Base-by-base conservation (phyloP, 1,284 basidiomycete species). In the Wallemia hederae region DNA sequence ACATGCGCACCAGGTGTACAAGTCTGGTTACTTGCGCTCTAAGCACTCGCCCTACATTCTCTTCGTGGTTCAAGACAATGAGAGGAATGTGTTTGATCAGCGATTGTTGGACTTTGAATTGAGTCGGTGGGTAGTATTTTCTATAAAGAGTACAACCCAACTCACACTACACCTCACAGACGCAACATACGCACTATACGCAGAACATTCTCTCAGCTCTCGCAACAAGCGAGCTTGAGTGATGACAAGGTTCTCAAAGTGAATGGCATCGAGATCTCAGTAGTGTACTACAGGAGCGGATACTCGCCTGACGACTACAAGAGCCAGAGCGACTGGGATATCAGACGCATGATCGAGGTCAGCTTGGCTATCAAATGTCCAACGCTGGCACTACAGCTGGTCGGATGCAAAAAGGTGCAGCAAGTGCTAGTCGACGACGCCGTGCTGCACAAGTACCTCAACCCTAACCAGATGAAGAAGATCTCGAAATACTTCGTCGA, bases 71-170 rank as follows among this genome's bases (percentile, higher is more conserved):
- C 91, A 94, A 68, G 77, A 80, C 7, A 78, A 80, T 26, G 94
- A 98, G 70, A 77, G 91, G n/a, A 98, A 98, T 69, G 78, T 92
- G 0, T 98, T 97, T 68, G 92, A 98, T 68, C 94, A 98, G 70
- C 77, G 83, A 2, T 80, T 78, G 72, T 71, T 98, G 17, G 88
- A 97, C 70, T 92, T 88, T 65, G 80, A 85, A 63, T 74, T 97
- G 0, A 70, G 87, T 0, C 79, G 87, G 65, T 76, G 71, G 82
- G 85, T 68, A 59, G 75, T 70, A 1, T 7, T 59, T 15, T n/a
- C n/a, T n/a, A n/a, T n/a, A n/a, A n/a, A n/a, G n/a, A n/a, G n/a
- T n/a, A n/a, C n/a, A 19, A 58, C 26, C 24, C 29, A 34, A 24
- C n/a, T 29, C 17, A 22, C n/a, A 19, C 58, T 28, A 55, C 55